A percentile compares a stretch with the other conserved stretches of the same genome.
phyloP scores from a whole-genome alignment of 352 stramenopile species.

The Salisapilia sapeloensis region DNA sequence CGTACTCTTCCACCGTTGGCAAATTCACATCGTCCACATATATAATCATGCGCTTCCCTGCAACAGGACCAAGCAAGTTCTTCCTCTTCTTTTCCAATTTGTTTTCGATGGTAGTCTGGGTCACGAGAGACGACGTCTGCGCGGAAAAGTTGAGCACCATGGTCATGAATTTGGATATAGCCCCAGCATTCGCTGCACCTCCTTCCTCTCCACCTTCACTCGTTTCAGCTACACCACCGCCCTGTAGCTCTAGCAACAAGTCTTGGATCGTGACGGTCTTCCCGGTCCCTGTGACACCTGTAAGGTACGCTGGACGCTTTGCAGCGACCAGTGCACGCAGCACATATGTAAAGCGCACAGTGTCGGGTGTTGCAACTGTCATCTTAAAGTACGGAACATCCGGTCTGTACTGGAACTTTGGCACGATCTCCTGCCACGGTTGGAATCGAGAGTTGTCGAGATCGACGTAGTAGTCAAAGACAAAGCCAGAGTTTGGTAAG shows the following conservation, averaged over 20 bases:
- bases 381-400: constrained; percentile 62
- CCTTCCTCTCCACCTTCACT: constrained; percentile 7
- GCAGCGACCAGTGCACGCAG: constrained; percentile 29
- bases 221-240: constrained; percentile 3
- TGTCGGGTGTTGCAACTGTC: constrained; percentile 59
- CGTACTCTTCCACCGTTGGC: constrained; percentile 88
- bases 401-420: constrained; percentile 44
- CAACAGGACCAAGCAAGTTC: constrained; percentile 82
- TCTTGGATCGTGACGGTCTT: constrained; percentile 83
- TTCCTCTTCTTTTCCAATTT: constrained; percentile 94
- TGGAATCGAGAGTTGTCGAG: constrained; percentile 21
- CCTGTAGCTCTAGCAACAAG: constrained; percentile 36
- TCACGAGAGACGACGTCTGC: constrained; percentile 81
- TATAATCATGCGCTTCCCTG: constrained; percentile 79
- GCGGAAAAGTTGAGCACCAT: constrained; percentile 86
- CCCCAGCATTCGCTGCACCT: constrained; percentile 1
- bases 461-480: constrained; percentile 83
- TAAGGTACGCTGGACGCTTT: constrained; percentile 77
- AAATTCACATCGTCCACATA: constrained; percentile 96
- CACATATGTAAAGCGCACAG: constrained; percentile 48
- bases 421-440: constrained; percentile 42
- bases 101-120: constrained; percentile 80
- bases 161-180: constrained; percentile 39
- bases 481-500: constrained; percentile 32
- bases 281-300: constrained; percentile 75